Evolutionary conservation across 352 stramenopile genomes (phyloP).

Genomic region (Phytophthora aleatoria): DNA sequence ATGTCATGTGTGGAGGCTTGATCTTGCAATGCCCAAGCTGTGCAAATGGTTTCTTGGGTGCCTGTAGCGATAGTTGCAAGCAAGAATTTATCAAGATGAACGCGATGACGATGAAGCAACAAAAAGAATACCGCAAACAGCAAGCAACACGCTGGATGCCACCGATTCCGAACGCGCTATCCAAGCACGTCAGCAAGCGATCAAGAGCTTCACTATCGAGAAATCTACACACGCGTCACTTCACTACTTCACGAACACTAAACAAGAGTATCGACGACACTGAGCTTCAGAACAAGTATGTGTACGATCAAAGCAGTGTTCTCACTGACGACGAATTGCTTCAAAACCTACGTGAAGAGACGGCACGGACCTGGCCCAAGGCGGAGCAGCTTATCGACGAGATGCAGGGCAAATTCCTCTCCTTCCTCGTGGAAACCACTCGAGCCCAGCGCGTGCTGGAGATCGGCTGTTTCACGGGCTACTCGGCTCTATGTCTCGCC

Average conservation of each 20-base stretch:
- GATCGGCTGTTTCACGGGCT: constrained; percentile 94
- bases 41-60: constrained; percentile 29
- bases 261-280: constrained; percentile 40
- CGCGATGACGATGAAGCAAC: constrained; percentile 43
- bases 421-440: constrained; percentile 80
- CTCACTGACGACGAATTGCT: constrained; percentile 42
- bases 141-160: constrained; percentile 49
- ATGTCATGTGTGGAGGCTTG: constrained; percentile 61
- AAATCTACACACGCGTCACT: constrained; percentile 21
- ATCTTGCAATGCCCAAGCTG: constrained; percentile 62
- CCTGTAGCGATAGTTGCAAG: constrained; percentile 54
- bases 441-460: constrained; percentile 85
- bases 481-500: constrained; percentile 91
- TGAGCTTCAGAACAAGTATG: constrained; percentile 29
- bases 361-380: constrained; percentile 45
- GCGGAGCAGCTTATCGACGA: constrained; percentile 65
- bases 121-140: constrained; percentile 57
- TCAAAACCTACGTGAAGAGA: constrained; percentile 45
- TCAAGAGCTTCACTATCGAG: constrained; percentile 34
- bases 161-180: constrained; percentile 42
- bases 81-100: constrained; percentile 57
- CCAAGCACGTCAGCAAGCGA: constrained; percentile 27
- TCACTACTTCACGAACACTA: constrained; percentile 28
- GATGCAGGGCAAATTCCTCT: constrained; percentile 62
- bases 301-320: constrained; percentile 29